These are phyloP conservation scores for Salix arbutifolia DNA, from an alignment of 345 rosid genomes.

Conservation along the genomic window DNA sequence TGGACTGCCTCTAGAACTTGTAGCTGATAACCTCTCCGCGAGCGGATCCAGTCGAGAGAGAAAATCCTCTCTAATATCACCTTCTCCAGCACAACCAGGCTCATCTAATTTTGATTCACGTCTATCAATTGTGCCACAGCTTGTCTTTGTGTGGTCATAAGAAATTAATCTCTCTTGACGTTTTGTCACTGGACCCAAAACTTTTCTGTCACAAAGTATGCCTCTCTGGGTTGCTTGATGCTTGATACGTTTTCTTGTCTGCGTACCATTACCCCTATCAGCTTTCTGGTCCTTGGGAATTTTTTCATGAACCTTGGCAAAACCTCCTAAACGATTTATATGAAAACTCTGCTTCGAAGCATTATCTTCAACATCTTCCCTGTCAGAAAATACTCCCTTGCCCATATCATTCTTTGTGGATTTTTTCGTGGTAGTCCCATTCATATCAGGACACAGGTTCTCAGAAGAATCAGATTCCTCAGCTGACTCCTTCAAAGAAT, in stretches of 20 bases:
- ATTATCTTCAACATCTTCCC: slow-evolving; percentile 12
- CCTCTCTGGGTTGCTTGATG: slow-evolving; percentile 15
- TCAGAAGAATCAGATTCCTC: slow-evolving; percentile 30
- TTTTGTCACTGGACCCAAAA: slow-evolving; percentile 23
- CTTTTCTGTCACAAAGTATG: slow-evolving; percentile 17
- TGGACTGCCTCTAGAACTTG: slow-evolving; percentile 19
- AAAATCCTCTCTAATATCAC: slow-evolving; percentile 10
- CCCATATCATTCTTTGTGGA: slow-evolving; percentile 11
- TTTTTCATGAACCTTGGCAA: slow-evolving; percentile 10
- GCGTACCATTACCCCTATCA: slow-evolving; percentile 7
- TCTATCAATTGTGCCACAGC: slow-evolving; percentile 6
- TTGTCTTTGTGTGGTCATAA: slow-evolving; percentile 16
- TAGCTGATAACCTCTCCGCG: slow-evolving; percentile 26
- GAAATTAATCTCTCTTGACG: slow-evolving; percentile 21
- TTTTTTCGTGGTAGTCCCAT: slow-evolving; percentile 20
- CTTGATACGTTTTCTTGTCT: slow-evolving; percentile 18
- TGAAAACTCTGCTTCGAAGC: slow-evolving; percentile 10
- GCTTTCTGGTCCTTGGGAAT: slow-evolving; percentile 16
- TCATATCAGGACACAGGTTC: slow-evolving; percentile 18
- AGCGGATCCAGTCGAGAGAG: slow-evolving; percentile 15
- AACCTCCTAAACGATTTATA: slow-evolving; percentile 12
- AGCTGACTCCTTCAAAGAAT: slow-evolving; percentile 26
- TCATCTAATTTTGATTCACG: slow-evolving; percentile 20
- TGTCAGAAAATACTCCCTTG: slow-evolving; percentile 12
- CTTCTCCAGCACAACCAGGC: slow-evolving; percentile 11